Percentiles rank a stretch among this genome's conserved stretches.
Conservation (phyloP, 352 stramenopile genomes). For the Aphanomyces stellatus region DNA sequence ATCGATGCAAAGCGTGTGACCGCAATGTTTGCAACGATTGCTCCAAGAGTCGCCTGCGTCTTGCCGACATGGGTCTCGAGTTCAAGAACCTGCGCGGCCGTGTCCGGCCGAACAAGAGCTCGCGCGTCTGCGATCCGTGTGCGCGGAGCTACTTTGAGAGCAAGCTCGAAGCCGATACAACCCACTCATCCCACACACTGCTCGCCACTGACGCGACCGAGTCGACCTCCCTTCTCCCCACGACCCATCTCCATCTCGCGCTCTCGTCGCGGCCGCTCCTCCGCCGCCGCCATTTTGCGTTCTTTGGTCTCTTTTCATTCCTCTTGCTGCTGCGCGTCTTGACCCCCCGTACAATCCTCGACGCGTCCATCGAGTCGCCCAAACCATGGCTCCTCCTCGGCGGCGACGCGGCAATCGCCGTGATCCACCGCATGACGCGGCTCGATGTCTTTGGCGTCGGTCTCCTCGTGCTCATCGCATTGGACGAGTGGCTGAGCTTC, state of each 20-base stretch:
- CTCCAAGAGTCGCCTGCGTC: slow-evolving; percentile 49
- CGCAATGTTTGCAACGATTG: slow-evolving; percentile 76
- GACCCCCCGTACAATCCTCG: background rate
- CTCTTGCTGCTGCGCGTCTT: slow-evolving; percentile 6
- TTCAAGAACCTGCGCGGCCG: background rate
- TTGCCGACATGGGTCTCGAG: slow-evolving; percentile 18
- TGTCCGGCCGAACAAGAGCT: slow-evolving; percentile 33
- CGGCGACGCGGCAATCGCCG: background rate
- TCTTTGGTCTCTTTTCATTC: slow-evolving; percentile 17
- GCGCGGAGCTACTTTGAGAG: slow-evolving; percentile 47
- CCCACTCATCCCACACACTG: background rate
- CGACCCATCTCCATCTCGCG: background rate
- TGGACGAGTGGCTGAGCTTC: slow-evolving; percentile 11
- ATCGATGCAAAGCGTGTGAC: slow-evolving; percentile 67
- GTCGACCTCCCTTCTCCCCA: background rate
- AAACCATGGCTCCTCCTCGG: background rate
- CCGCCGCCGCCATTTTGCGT: slow-evolving; percentile 8
- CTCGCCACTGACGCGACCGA: background rate
- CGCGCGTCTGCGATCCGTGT: slow-evolving; percentile 60
- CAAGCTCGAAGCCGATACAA: slow-evolving; percentile 21
- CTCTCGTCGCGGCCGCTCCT: slow-evolving; percentile 15
- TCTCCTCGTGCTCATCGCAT: background rate
- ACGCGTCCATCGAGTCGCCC: background rate
- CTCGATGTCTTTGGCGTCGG: slow-evolving; percentile 17
- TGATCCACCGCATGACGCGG: slow-evolving; percentile 8